Conservation (phyloP, 2,329 filamentous ascomycete species). For the Aspergillus fumigatiaffinis region DNA sequence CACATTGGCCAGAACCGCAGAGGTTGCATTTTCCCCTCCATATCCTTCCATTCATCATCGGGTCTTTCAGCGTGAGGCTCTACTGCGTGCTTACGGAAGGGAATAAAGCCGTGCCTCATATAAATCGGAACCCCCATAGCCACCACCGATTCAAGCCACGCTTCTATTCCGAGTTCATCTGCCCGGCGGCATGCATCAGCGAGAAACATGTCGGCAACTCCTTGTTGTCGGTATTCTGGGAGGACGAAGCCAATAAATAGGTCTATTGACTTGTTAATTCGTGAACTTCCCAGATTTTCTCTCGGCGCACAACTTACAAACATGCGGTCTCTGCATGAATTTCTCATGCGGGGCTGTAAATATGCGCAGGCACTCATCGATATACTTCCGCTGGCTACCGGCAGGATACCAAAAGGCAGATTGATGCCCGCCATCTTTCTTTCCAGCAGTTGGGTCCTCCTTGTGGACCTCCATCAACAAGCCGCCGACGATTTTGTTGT, state of each 20-base stretch:
- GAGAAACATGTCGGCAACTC: constrained; percentile 1
- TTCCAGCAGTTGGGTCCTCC: neutral
- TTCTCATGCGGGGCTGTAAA: neutral
- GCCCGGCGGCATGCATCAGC: neutral
- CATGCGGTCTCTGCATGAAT: constrained; percentile 1
- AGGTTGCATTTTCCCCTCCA: constrained; percentile 6
- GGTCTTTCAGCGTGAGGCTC: neutral
- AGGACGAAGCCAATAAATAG: constrained; percentile 3
- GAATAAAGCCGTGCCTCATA: constrained; percentile 1
- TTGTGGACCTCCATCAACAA: neutral
- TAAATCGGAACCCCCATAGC: neutral
- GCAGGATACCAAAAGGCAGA: constrained; percentile 3
- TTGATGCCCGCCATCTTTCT: neutral
- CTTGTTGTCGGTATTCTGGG: neutral
- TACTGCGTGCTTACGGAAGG: neutral
- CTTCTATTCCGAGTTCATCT: constrained; percentile 3
- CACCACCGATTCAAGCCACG: constrained; percentile 1
- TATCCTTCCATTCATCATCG: neutral
- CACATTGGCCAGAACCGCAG: constrained; percentile 5
- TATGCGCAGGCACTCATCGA: neutral
- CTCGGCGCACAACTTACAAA: neutral
- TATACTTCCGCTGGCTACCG: constrained; percentile 1
- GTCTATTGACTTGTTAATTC: neutral
- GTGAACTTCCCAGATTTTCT: too few relatives aligned
- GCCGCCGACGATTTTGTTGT: neutral